Percentiles rank a stretch among this genome's conserved stretches.
Conservation (phyloP, 257 asterid genomes). For the Marsdenia floribunda region DNA sequence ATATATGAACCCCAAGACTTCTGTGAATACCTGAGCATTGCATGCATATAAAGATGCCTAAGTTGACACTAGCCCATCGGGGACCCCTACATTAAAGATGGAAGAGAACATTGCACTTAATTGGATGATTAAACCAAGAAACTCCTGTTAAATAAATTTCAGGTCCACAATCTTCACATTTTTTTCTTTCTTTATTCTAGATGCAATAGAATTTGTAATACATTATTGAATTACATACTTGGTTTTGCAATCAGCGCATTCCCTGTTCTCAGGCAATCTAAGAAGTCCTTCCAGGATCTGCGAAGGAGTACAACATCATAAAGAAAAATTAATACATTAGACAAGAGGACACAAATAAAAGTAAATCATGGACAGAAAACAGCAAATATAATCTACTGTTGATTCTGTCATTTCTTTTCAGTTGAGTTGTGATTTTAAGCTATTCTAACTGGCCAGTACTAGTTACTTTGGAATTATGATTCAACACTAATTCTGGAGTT, state of each 20-base stretch:
- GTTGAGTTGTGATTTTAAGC: background rate
- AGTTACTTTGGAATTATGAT: background rate
- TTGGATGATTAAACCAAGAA: background rate
- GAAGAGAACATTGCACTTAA: background rate
- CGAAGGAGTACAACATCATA: slow-evolving; percentile 20
- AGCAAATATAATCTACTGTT: background rate
- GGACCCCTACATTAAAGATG: slow-evolving; percentile 69
- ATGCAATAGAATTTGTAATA: background rate
- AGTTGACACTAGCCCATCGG: slow-evolving; percentile 99
- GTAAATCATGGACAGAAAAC: background rate
- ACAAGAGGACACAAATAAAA: background rate
- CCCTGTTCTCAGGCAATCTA: slow-evolving; percentile 96
- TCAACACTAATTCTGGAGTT: background rate
- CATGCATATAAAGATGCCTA: slow-evolving; percentile 97
- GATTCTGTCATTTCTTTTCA: background rate
- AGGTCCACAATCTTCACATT: slow-evolving; percentile 3
- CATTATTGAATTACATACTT: slow-evolving; percentile 45
- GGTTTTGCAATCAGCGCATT: slow-evolving; percentile 98
- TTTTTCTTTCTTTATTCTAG: background rate
- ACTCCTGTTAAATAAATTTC: background rate
- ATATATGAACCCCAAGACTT: slow-evolving; percentile 99
- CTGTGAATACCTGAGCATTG: slow-evolving; percentile 99
- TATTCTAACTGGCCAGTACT: background rate
- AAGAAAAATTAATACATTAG: background rate
- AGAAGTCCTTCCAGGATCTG: slow-evolving; percentile 97